Base-by-base conservation (phyloP, 495 filamentous ascomycete genomes). In the Penicillium argentinense region DNA sequence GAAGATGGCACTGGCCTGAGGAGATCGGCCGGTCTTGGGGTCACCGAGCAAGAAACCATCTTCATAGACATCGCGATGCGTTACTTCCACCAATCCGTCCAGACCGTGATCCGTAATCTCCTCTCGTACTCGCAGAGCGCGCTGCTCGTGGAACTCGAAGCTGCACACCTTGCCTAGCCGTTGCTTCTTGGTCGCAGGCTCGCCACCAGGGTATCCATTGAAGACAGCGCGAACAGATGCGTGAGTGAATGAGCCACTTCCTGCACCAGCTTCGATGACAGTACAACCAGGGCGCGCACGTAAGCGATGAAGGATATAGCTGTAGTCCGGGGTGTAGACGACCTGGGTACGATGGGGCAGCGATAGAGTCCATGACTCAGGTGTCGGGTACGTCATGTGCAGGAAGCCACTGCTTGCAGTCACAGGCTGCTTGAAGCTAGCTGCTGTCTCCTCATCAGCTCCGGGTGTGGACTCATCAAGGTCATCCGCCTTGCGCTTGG, bases 311-410 rank as follows among this genome's bases (percentile, higher is more conserved):
- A 98, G 78, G 27, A 98, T 85, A 61, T 93, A 98, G 68, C 91
- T 95, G 69, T 95, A 96, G 66, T 98, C 93, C 8, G 95, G 90
- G 1, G 89, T 96, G 60, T 98, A 98, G 51, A 98, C 93, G 38
- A 98, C 92, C 68, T 98, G 93, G 7, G 93, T 98, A 38, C 93
- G 79, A 63, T 98, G 93, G 2, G 91, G 93, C 27, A 98, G 77
- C 27, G 85, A 88, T 19, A 80, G 69, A 0, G 95, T 98, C 93
- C 93, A 98, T 12, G 86, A 74, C 65, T 98, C 93, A 11, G 93
- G 89, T 0, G 95, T 96, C 0, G 95, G 95, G 21, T 86, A 88
- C 11, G 97, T 76, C 24, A 98, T 62, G 65, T 98, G 92, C 13
- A 91, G 77, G 69, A 97, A 98, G 17, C 93, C 93, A 58, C 80